These are phyloP conservation scores for Secale cereale DNA, from an alignment of 176 grass and related monocot genomes.

Conservation along the genomic window DNA sequence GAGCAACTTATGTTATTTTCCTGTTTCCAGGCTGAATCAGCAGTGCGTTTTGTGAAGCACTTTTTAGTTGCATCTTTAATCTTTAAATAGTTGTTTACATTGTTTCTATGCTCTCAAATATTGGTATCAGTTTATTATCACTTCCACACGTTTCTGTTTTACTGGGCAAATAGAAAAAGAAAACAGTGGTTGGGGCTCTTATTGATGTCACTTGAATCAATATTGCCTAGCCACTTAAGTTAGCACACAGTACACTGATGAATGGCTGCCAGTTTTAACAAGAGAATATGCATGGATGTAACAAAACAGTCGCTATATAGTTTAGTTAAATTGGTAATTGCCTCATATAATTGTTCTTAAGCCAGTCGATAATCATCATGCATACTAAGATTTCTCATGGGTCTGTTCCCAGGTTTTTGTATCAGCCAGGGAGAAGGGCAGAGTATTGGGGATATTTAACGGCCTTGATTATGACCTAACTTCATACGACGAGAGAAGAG, in stretches of 20 bases:
- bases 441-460: constrained; percentile 49
- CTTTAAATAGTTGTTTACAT: neutral
- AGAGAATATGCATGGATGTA: neutral
- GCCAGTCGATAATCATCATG: neutral
- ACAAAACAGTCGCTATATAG: neutral
- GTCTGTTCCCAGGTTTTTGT: constrained; percentile 53
- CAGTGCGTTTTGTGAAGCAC: neutral
- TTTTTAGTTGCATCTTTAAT: neutral
- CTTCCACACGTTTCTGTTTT: neutral
- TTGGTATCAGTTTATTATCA: neutral
- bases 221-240: neutral
- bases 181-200: constrained; percentile 7
- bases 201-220: neutral
- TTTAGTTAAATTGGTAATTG: neutral
- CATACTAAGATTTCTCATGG: neutral
- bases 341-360: neutral
- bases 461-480: constrained; percentile 34
- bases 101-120: neutral
- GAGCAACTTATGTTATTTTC: neutral
- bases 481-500: constrained; percentile 36
- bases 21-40: neutral
- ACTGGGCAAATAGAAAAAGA: neutral
- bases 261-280: neutral
- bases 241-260: neutral
- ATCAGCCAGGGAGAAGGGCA: constrained; percentile 38